phyloP scores from a whole-genome alignment of 116 monocot species.

The Zostera marina region DNA sequence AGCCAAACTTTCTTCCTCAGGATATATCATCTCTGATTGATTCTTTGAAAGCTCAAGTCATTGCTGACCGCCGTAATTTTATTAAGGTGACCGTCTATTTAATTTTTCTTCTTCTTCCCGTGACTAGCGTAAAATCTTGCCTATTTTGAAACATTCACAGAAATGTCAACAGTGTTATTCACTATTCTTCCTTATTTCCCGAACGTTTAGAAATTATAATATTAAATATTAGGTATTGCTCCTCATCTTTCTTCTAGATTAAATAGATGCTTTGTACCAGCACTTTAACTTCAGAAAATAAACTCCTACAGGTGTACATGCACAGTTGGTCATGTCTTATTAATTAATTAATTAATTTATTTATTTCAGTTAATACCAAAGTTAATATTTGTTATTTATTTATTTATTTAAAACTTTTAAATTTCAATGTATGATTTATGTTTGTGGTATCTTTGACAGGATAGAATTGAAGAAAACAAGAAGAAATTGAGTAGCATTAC shows the following conservation, averaged over 20 bases:
- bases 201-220: no score
- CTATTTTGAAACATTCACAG: neutral
- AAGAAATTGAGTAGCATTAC: conserved; percentile 49
- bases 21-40: conserved; percentile 46
- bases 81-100: conserved; percentile 35
- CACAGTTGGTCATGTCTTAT: no score
- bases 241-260: no score
- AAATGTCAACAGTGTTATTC: neutral
- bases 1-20: conserved; percentile 12
- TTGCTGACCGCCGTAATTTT: conserved; percentile 38
- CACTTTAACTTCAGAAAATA: no score
- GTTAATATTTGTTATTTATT: neutral
- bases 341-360: no score
- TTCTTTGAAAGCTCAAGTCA: conserved; percentile 56
- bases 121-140: neutral
- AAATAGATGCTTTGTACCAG: no score
- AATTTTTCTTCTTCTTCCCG: neutral
- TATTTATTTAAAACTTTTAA: neutral
- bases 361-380: no score
- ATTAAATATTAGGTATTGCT: no score
- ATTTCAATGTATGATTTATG: neutral
- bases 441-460: conserved; percentile 21
- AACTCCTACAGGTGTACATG: no score
- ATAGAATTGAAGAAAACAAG: conserved; percentile 76
- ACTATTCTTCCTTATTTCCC: no score